Base-by-base conservation (phyloP, 2,329 filamentous ascomycete species). In the Paraconiothyrium brasiliense region DNA sequence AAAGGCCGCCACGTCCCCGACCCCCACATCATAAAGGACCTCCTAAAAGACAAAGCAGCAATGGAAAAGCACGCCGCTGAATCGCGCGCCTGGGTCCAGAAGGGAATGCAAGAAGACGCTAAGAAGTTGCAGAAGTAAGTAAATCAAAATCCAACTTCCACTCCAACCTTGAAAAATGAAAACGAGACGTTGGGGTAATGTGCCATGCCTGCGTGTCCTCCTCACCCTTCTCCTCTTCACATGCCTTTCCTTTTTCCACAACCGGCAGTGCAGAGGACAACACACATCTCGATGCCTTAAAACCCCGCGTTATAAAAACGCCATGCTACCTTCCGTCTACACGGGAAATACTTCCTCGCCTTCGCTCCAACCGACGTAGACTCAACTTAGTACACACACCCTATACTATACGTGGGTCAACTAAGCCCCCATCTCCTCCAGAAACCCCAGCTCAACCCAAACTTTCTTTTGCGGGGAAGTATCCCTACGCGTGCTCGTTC, bases 1-100 rank as follows among this genome's bases (percentile, higher is more conserved):
- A 92, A 90, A 78, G 93, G 92, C 22, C 84, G 88, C 58, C 84
- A 94, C 79, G 88, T 94, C 13, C 92, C 92, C 3, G 82, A 85
- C 11, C 85, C 80, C 34, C 87, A 93, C 71, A 84, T 74, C 9
- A 83, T 88, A 71, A 89, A 84, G 69, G 88, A 90, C 27, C 77
- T 90, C 58, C 59, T 86, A 50, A 83, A 83, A 71, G 81, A 87
- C 69, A 85, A 85, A 69, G 84, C 85, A 67, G 82, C 85, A 72
- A 81, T 87, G 66, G 88, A 92, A 51, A 80, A 84, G 67, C 74
- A 83, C 67, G 89, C 75, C 6, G 83, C 79, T 34, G 76, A 82
- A 58, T 71, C 80, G n/a, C 83, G 82, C 59, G 78, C 78, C 16
- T 94, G 91, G 91, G 84, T 94, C 22, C 86, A 91, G 78, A 73